phyloP scores from a whole-genome alignment of 1,284 basidiomycete species.

The Cryptococcus wingfieldii region DNA sequence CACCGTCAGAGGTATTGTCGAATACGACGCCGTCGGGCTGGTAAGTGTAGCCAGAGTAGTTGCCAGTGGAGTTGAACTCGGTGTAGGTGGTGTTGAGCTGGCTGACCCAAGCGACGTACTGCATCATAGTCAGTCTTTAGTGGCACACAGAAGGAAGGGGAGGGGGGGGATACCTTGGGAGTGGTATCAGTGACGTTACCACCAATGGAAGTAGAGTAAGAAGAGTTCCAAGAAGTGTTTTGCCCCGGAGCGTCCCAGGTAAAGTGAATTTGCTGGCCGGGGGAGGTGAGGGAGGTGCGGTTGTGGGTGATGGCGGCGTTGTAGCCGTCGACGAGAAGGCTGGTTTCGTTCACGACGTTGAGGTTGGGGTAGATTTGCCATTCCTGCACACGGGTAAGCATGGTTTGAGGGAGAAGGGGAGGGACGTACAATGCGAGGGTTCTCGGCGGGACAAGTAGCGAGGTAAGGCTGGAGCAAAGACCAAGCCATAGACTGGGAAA shows the following conservation, averaged over 20 bases:
- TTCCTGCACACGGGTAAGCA: conserved; percentile 16
- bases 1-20: conserved; percentile 19
- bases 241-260: conserved; percentile 59
- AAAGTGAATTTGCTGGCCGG: conserved; percentile 55
- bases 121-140: too few species aligned
- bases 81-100: conserved; percentile 65
- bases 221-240: conserved; percentile 55
- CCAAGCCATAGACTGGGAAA: conserved; percentile 48
- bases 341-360: conserved; percentile 32
- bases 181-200: conserved; percentile 22
- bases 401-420: too few species aligned
- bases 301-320: conserved; percentile 55
- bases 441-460: conserved; percentile 57
- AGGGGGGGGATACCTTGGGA: too few species aligned
- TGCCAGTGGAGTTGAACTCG: conserved; percentile 50
- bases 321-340: conserved; percentile 29
- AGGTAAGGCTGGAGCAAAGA: conserved; percentile 61
- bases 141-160: too few species aligned
- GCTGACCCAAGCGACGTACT: conserved; percentile 54
- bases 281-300: conserved; percentile 52
- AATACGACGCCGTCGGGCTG: conserved; percentile 56
- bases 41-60: conserved; percentile 51
- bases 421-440: conserved; percentile 52
- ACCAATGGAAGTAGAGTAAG: conserved; percentile 53
- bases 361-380: conserved; percentile 35